Conservation (phyloP, 179 eudicot genomes). For the Actinidia arguta region DNA sequence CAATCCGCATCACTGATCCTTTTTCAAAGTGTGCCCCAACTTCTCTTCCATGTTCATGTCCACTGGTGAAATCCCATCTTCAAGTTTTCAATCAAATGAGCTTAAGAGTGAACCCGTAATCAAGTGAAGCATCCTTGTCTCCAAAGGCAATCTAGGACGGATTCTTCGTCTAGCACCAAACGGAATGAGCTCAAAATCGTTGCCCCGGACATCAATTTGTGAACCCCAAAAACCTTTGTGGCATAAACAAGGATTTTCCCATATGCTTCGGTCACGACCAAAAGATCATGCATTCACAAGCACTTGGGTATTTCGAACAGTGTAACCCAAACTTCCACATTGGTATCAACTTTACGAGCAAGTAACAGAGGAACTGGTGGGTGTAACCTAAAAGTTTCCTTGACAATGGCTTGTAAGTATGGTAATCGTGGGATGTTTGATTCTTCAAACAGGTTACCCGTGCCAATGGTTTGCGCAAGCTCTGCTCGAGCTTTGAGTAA, state of each 20-base stretch:
- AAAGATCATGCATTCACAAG: constrained; percentile 29
- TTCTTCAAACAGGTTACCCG: constrained; percentile 18
- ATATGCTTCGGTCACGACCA: not conserved
- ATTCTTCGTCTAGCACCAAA: constrained; percentile 20
- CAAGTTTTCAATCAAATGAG: constrained; percentile 23
- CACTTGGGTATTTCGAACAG: constrained; percentile 25
- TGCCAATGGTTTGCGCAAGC: constrained; percentile 25
- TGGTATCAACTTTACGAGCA: constrained; percentile 14
- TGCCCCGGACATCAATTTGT: constrained; percentile 20
- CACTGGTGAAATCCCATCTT: constrained; percentile 6
- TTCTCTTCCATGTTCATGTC: constrained; percentile 25
- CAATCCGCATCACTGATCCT: no score
- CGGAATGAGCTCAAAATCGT: constrained; percentile 22
- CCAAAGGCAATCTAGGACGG: constrained; percentile 18
- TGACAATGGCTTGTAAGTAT: constrained; percentile 22
- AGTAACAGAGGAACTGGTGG: constrained; percentile 23
- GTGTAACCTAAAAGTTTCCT: constrained; percentile 26
- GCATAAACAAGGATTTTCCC: constrained; percentile 21
- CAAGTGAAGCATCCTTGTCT: not conserved
- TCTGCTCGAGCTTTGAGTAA: constrained; percentile 17
- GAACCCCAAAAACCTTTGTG: constrained; percentile 29
- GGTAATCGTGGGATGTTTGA: constrained; percentile 18
- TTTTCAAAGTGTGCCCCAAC: constrained; percentile 26
- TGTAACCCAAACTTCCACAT: constrained; percentile 22
- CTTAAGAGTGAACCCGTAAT: constrained; percentile 19